Evolutionary conservation across 148 eudicot genomes (phyloP).

Genomic region (Fagopyrum esculentum): DNA sequence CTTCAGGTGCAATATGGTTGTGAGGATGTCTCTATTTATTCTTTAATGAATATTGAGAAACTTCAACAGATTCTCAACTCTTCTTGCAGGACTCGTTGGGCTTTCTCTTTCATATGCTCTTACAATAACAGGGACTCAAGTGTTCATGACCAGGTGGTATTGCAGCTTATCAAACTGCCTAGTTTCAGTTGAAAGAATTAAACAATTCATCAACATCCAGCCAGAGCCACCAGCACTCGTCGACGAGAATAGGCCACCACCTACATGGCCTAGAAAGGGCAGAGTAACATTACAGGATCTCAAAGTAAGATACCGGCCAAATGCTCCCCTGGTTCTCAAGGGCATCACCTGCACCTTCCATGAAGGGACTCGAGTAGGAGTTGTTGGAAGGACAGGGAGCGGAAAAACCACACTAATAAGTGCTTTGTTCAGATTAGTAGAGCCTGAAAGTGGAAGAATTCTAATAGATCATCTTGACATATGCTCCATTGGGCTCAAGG

Average conservation of each 20-base stretch:
- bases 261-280: slow-evolving; percentile 55
- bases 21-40: background rate
- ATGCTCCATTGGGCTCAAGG: slow-evolving; percentile 51
- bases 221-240: slow-evolving; percentile 48
- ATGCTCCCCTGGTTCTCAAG: slow-evolving; percentile 60
- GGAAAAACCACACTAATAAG: slow-evolving; percentile 70
- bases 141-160: slow-evolving; percentile 46
- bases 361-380: slow-evolving; percentile 48
- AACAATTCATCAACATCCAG: slow-evolving; percentile 65
- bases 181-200: slow-evolving; percentile 61
- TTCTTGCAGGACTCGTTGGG: slow-evolving; percentile 57
- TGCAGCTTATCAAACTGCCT: slow-evolving; percentile 52
- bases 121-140: slow-evolving; percentile 41
- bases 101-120: slow-evolving; percentile 77
- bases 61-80: background rate
- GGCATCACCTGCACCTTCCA: slow-evolving; percentile 57
- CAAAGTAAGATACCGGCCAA: slow-evolving; percentile 44
- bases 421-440: slow-evolving; percentile 56
- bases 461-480: slow-evolving; percentile 47
- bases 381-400: slow-evolving; percentile 69
- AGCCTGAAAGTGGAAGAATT: slow-evolving; percentile 47
- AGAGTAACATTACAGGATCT: slow-evolving; percentile 41
- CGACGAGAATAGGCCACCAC: slow-evolving; percentile 36
- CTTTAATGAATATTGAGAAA: background rate
- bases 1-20: slow-evolving; percentile 34